A percentile compares a stretch with the other conserved stretches of the same genome.
Evolutionary conservation across 257 asterid species (phyloP).

Genomic region (Anisodus tanguticus): DNA sequence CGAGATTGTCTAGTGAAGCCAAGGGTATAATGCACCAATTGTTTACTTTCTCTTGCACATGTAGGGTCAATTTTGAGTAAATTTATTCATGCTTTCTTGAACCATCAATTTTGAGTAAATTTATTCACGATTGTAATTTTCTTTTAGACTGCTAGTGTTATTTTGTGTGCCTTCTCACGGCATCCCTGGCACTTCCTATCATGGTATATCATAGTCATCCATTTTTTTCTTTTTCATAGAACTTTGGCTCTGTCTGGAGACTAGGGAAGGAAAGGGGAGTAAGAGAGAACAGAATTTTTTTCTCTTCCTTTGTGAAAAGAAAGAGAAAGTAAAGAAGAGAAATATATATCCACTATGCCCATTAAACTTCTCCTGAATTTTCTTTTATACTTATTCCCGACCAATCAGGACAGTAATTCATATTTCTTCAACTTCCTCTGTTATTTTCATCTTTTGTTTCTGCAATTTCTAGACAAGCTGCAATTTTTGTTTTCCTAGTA

Average conservation of each 20-base stretch:
- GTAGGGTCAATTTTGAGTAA: background rate
- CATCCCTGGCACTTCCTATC: background rate
- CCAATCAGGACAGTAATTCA: background rate
- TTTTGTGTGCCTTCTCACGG: background rate
- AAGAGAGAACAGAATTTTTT: background rate
- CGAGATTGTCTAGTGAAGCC: slow-evolving; percentile 2
- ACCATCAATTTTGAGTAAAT: slow-evolving; percentile 7
- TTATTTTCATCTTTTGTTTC: background rate
- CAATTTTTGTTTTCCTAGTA: background rate
- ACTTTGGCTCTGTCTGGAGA: background rate
- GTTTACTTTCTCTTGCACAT: slow-evolving; percentile 12
- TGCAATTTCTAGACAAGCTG: background rate
- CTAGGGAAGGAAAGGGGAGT: background rate
- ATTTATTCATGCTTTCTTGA: slow-evolving; percentile 10
- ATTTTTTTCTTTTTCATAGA: background rate
- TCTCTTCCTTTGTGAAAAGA: background rate
- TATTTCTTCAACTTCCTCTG: background rate
- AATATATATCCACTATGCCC: slow-evolving; percentile 5
- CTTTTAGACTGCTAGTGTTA: background rate
- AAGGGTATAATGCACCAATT: slow-evolving; percentile 4
- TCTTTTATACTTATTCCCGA: background rate
- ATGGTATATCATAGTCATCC: background rate
- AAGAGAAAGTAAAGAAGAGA: background rate
- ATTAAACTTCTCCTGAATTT: slow-evolving; percentile 1
- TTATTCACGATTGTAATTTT: background rate